Evolutionary conservation across 176 grass and related monocot species (phyloP).

Genomic region (Bothriochloa decipiens): DNA sequence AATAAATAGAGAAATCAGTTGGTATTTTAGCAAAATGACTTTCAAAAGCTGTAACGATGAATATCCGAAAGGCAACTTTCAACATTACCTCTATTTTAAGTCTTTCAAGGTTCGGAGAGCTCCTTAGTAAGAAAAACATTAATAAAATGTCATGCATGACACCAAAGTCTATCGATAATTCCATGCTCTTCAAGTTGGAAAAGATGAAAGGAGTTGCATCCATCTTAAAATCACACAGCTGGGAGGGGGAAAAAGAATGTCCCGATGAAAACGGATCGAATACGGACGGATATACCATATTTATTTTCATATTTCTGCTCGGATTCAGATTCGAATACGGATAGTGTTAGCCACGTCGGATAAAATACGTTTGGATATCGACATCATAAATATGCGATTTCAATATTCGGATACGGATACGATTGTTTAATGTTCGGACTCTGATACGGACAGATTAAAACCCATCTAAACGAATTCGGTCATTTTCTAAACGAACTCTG

Average conservation of each 20-base stretch:
- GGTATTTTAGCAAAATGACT: neutral
- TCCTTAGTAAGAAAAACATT: constrained; percentile 32
- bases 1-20: neutral
- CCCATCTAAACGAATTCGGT: no score
- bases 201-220: constrained; percentile 17
- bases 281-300: no score
- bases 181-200: constrained; percentile 4
- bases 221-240: neutral
- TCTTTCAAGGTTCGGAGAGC: constrained; percentile 21
- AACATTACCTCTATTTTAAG: constrained; percentile 36
- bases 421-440: no score
- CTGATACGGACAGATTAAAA: no score
- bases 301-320: no score
- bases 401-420: no score
- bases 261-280: neutral
- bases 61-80: neutral
- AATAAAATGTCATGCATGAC: neutral
- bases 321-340: no score
- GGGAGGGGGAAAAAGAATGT: neutral
- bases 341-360: no score
- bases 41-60: neutral
- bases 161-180: neutral
- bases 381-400: no score
- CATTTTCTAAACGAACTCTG: no score
- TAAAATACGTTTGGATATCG: no score